Base-by-base conservation (phyloP, 192 early-diverging fungal species). In the Mortierella claussenii region DNA sequence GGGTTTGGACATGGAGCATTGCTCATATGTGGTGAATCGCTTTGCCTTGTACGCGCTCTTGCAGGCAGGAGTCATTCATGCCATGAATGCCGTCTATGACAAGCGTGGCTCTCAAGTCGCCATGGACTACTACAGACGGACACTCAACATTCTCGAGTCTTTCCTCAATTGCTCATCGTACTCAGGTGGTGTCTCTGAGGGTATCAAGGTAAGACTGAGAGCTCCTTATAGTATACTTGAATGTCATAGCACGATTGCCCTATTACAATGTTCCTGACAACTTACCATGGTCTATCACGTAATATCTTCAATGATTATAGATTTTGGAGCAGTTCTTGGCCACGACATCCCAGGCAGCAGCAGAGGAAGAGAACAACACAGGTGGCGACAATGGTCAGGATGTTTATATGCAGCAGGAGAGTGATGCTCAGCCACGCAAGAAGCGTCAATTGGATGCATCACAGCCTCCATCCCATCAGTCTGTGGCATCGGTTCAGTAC, bases 1-100 rank as follows among this genome's bases (percentile, higher is more conserved):
- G 18, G 63, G 63, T 1, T 27, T 76, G 43, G 64, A 76, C 43
- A 76, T 76, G 73, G 63, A 61, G 28, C 73, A 67, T n/a, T 81
- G 68, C 43, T 68, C 74, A 1, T 76, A 75, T 47, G 63, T 76
- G 24, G 68, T 69, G 37, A 70, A 69, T 27, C 71, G 67, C 4
- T 75, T 75, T 44, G 20, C 68, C 7, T 68, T 69, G n/a, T 81
- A 70, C 64, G 64, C 67, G 18, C 65, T 81, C 31, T 33, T 68
- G 18, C 71, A 76, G 43, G 67, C 80, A 32, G 63, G 67, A 23
- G 67, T 78, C 23, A 78, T 81, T 30, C 71, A 78, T 40, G 59
- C 64, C 32, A 70, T 78, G 73, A 70, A 78, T 43, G 63, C 74
- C 3, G 71, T 76, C 33, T 76, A 76, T 30, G 73, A 76, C 37